Evolutionary conservation across 352 stramenopile species (phyloP).

Genomic region (Phytopythium delawarense): DNA sequence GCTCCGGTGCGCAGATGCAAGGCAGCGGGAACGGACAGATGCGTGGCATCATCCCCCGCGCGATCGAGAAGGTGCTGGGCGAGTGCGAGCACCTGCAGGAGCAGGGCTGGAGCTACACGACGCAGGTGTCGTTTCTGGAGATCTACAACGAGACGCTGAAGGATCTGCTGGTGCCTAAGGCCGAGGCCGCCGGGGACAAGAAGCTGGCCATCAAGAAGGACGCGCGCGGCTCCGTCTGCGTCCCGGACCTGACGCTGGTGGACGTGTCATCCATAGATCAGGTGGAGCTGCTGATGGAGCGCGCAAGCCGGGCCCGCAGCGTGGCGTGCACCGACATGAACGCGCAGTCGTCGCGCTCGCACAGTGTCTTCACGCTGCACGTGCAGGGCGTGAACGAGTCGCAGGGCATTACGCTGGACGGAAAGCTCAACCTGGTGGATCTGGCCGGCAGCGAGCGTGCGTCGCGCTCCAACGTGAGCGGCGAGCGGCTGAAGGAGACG

Average conservation of each 20-base stretch:
- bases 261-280: slow-evolving; percentile 49
- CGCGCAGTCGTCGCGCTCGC: slow-evolving; percentile 67
- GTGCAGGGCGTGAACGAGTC: slow-evolving; percentile 82
- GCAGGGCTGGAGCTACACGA: slow-evolving; percentile 93
- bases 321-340: slow-evolving; percentile 95
- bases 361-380: slow-evolving; percentile 81
- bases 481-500: slow-evolving; percentile 94
- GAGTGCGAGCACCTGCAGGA: slow-evolving; percentile 50
- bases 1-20: slow-evolving; percentile 84
- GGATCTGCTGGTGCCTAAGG: slow-evolving; percentile 91
- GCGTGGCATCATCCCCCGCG: slow-evolving; percentile 96
- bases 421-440: slow-evolving; percentile 77
- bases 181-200: slow-evolving; percentile 27
- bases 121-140: slow-evolving; percentile 98
- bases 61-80: slow-evolving; percentile 95
- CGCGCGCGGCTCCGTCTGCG: slow-evolving; percentile 51
- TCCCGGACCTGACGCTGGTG: slow-evolving; percentile 57
- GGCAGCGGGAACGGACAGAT: slow-evolving; percentile 93
- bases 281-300: slow-evolving; percentile 79
- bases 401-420: slow-evolving; percentile 57
- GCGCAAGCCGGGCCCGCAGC: slow-evolving; percentile 55
- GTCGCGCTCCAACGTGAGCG: slow-evolving; percentile 83
- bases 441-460: slow-evolving; percentile 78
- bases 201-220: slow-evolving; percentile 76
- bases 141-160: slow-evolving; percentile 99